These are phyloP conservation scores for Cyberlindnera euphorbiae DNA, from an alignment of 805 yeast genomes.

Conservation along the genomic window DNA sequence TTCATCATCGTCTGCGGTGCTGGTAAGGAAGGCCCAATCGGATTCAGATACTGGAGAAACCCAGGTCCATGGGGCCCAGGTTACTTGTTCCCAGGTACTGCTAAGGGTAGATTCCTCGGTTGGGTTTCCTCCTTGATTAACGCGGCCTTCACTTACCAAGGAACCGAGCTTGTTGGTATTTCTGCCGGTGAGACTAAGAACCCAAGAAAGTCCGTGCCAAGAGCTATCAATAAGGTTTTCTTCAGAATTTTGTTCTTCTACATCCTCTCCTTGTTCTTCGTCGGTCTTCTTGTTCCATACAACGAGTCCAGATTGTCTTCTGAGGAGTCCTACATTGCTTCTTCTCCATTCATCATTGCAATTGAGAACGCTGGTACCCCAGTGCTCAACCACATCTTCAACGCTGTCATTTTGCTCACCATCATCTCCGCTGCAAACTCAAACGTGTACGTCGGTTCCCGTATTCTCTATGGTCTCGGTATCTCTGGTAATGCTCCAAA, in stretches of 20 bases:
- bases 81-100: constrained; percentile 39
- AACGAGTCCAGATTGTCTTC: constrained; percentile 49
- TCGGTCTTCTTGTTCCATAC: constrained; percentile 63
- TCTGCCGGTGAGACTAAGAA: constrained; percentile 70
- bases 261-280: constrained; percentile 58
- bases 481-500: constrained; percentile 55
- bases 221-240: constrained; percentile 65
- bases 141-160: constrained; percentile 77
- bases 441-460: constrained; percentile 66
- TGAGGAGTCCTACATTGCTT: constrained; percentile 35
- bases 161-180: constrained; percentile 72
- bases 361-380: constrained; percentile 63
- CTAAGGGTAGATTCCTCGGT: constrained; percentile 60
- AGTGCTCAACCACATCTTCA: constrained; percentile 63
- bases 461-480: constrained; percentile 63
- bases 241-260: constrained; percentile 63
- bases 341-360: constrained; percentile 71
- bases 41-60: constrained; percentile 77
- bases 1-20: constrained; percentile 74
- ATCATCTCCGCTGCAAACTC: constrained; percentile 77
- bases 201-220: constrained; percentile 48
- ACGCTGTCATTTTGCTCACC: constrained; percentile 62
- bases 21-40: constrained; percentile 62
- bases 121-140: constrained; percentile 66
- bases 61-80: constrained; percentile 78